Conservation (phyloP, 148 eudicot species). For the Hydrangea macrophylla region DNA sequence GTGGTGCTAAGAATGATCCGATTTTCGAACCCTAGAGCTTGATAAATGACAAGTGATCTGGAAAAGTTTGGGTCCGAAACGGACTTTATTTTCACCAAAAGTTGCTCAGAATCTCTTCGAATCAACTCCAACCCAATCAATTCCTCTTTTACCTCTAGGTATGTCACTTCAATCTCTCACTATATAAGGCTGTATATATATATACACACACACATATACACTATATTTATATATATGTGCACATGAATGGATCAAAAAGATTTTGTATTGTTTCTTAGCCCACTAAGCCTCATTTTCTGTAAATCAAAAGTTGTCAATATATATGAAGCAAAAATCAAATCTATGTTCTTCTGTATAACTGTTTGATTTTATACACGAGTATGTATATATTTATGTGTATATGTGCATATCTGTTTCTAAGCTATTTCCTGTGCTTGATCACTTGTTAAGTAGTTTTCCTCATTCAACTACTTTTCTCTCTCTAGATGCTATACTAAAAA, state of each 20-base stretch:
- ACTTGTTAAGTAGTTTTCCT: no score
- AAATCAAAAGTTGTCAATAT: no score
- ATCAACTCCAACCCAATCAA: conserved; percentile 4
- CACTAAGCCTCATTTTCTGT: background rate
- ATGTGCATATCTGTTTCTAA: background rate
- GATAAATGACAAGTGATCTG: conserved; percentile 15
- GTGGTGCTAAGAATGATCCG: background rate
- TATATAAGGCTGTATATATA: background rate
- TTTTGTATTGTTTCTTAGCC: background rate
- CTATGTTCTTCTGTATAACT: background rate
- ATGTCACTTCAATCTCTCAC: background rate
- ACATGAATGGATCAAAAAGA: no score
- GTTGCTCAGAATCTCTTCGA: conserved; percentile 12
- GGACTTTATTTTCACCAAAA: conserved; percentile 8
- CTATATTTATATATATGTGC: no score
- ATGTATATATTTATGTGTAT: background rate
- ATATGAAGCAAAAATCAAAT: background rate
- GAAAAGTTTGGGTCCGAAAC: conserved; percentile 2
- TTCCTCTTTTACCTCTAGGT: background rate
- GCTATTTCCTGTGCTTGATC: background rate
- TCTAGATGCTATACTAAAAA: no score
- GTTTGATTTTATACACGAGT: background rate
- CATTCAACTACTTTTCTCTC: no score
- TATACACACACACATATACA: background rate
- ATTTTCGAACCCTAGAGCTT: conserved; percentile 3